Conservation (phyloP, 495 filamentous ascomycete genomes). For the Trichocladium antarcticum region DNA sequence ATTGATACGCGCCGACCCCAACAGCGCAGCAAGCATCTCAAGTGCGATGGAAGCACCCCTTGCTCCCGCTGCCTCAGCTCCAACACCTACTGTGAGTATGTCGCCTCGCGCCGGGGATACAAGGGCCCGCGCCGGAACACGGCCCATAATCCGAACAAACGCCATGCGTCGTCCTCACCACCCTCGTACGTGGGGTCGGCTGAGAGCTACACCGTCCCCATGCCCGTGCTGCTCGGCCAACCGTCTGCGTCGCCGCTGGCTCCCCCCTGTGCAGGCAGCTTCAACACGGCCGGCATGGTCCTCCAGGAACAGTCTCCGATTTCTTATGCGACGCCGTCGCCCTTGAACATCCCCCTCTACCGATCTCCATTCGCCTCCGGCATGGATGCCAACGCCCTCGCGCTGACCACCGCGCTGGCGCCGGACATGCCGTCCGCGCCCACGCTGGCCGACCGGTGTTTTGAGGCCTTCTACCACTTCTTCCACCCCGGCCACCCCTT, state of each 20-base stretch:
- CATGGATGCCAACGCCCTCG: slow-evolving; percentile 23
- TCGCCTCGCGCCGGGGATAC: slow-evolving; percentile 43
- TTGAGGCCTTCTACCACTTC: slow-evolving; percentile 48
- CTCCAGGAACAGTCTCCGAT: slow-evolving; percentile 31
- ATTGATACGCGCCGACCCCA: slow-evolving; percentile 6
- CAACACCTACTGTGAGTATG: slow-evolving; percentile 37
- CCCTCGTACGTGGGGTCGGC: slow-evolving; percentile 25
- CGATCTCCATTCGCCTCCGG: slow-evolving; percentile 26
- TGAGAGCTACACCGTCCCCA: slow-evolving; percentile 38
- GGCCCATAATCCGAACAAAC: slow-evolving; percentile 40
- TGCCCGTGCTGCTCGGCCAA: slow-evolving; percentile 26
- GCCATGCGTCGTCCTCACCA: slow-evolving; percentile 40
- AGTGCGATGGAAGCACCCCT: slow-evolving; percentile 38
- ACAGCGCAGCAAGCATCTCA: slow-evolving; percentile 41
- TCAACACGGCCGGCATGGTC: slow-evolving; percentile 30
- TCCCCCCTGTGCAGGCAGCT: slow-evolving; percentile 22
- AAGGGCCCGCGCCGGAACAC: slow-evolving; percentile 37
- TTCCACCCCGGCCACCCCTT: slow-evolving; percentile 65
- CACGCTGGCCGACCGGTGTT: slow-evolving; percentile 38
- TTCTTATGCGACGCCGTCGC: slow-evolving; percentile 26
- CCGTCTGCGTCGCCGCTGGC: too few species aligned
- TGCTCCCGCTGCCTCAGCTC: slow-evolving; percentile 36
- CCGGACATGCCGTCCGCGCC: slow-evolving; percentile 22
- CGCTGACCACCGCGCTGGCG: slow-evolving; percentile 16
- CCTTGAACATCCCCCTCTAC: slow-evolving; percentile 28